phyloP scores from a whole-genome alignment of 352 stramenopile genomes.

The Globisporangium abappressorium region DNA sequence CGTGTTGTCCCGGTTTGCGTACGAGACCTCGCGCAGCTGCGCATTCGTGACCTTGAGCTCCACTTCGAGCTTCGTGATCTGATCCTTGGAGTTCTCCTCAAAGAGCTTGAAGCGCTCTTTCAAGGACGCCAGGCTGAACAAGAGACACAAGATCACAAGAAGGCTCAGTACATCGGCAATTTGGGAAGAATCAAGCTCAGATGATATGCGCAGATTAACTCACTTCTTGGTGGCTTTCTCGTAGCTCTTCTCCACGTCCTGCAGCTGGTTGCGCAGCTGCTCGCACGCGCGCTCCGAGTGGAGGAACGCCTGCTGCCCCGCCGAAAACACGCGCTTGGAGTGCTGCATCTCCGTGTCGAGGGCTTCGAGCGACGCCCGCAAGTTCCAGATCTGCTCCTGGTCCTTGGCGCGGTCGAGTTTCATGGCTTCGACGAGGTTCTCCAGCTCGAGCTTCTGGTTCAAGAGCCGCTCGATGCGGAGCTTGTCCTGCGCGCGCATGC shows the following conservation, averaged over 20 bases:
- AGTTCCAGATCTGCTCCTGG: conserved; percentile 70
- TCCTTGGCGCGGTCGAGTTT: conserved; percentile 57
- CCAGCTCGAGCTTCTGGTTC: conserved; percentile 78
- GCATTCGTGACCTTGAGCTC: conserved; percentile 72
- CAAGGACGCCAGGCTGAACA: conserved; percentile 51
- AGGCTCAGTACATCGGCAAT: neutral
- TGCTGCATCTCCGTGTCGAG: conserved; percentile 79
- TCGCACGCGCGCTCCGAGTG: conserved; percentile 69
- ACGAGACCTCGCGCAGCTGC: conserved; percentile 71
- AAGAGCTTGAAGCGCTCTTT: conserved; percentile 77
- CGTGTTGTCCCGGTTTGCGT: conserved; percentile 71
- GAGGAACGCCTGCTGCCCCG: conserved; percentile 71
- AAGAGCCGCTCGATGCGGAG: conserved; percentile 71
- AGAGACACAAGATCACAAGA: neutral
- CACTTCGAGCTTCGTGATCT: conserved; percentile 79
- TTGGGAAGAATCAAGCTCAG: neutral
- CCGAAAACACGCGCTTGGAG: conserved; percentile 74
- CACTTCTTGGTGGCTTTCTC: conserved; percentile 75
- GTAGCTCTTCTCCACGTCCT: conserved; percentile 75
- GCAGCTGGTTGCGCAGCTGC: conserved; percentile 59
- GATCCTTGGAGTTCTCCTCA: conserved; percentile 70
- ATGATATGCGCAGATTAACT: conserved; percentile 3
- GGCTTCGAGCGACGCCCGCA: conserved; percentile 58
- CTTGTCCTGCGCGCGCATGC: conserved; percentile 78
- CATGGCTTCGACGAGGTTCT: conserved; percentile 53